A percentile compares a stretch with the other conserved stretches of the same genome.
These are phyloP conservation scores for Blastocrithidia nonstop DNA, from an alignment of 208 protist species.

Conservation along the genomic window DNA sequence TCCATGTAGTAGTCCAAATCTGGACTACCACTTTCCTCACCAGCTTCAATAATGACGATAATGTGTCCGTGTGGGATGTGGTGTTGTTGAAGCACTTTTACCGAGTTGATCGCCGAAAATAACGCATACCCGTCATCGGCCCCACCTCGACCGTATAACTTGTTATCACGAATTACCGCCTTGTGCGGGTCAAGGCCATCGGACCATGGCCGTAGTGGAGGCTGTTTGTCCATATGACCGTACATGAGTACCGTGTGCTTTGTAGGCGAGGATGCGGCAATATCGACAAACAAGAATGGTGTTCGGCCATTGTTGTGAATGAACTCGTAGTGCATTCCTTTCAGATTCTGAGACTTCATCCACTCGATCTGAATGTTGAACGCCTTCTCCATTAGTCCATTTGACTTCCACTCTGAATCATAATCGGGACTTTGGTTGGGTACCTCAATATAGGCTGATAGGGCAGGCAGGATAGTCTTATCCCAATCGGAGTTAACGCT, in stretches of 20 bases:
- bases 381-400: slow-evolving; percentile 79
- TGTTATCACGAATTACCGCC: slow-evolving; percentile 65
- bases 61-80: slow-evolving; percentile 67
- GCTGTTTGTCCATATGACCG: slow-evolving; percentile 95
- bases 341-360: slow-evolving; percentile 64
- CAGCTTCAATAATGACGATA: slow-evolving; percentile 82
- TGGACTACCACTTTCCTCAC: slow-evolving; percentile 81
- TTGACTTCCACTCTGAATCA: slow-evolving; percentile 74
- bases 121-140: slow-evolving; percentile 87
- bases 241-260: slow-evolving; percentile 85
- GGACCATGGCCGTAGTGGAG: slow-evolving; percentile 82
- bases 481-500: slow-evolving; percentile 73
- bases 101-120: slow-evolving; percentile 48
- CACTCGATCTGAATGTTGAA: slow-evolving; percentile 76
- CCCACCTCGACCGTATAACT: slow-evolving; percentile 85
- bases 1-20: slow-evolving; percentile 81
- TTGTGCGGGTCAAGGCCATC: slow-evolving; percentile 81
- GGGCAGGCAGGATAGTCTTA: slow-evolving; percentile 43
- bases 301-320: slow-evolving; percentile 54
- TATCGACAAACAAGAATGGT: slow-evolving; percentile 75
- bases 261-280: slow-evolving; percentile 38
- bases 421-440: slow-evolving; percentile 89
- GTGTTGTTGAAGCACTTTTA: slow-evolving; percentile 65
- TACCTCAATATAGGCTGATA: slow-evolving; percentile 84
- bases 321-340: slow-evolving; percentile 61